A percentile compares a stretch with the other conserved stretches of the same genome.
Conservation (phyloP, 352 stramenopile species). For the Halophytophthora polymorphica region DNA sequence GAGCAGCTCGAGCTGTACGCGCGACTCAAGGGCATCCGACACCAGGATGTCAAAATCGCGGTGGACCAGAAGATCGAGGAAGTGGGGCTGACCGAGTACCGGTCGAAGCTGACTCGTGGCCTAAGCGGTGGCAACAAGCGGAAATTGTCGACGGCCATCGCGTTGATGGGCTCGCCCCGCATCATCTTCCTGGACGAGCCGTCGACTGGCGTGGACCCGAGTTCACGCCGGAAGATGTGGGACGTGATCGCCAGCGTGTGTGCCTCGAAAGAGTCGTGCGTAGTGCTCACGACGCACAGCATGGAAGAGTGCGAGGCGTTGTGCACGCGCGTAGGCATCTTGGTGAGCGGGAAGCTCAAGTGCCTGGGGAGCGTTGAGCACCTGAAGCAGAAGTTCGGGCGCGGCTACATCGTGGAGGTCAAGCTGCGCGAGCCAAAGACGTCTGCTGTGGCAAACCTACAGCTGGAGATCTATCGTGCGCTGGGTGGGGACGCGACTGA, state of each 20-base stretch:
- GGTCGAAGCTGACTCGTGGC: constrained; percentile 51
- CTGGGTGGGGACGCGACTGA: constrained; percentile 24
- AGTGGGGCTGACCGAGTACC: constrained; percentile 52
- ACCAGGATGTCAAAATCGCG: constrained; percentile 24
- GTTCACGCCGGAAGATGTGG: constrained; percentile 92
- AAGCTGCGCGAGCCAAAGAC: constrained; percentile 39
- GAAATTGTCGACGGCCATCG: constrained; percentile 91
- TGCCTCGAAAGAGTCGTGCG: constrained; percentile 40
- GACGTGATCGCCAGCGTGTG: constrained; percentile 87
- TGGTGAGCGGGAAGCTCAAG: constrained; percentile 58
- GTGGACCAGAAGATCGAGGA: constrained; percentile 61
- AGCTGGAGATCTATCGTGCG: constrained; percentile 23
- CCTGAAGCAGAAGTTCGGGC: constrained; percentile 95
- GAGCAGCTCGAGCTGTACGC: constrained; percentile 92
- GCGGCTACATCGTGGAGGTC: constrained; percentile 91
- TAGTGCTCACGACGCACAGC: constrained; percentile 75
- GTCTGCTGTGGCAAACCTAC: constrained; percentile 19
- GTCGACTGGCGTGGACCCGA: constrained; percentile 92
- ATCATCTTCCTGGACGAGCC: constrained; percentile 97
- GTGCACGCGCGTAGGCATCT: constrained; percentile 63
- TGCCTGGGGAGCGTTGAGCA: constrained; percentile 88
- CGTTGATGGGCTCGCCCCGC: constrained; percentile 83
- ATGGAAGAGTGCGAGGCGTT: constrained; percentile 85
- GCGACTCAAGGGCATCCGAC: constrained; percentile 75
- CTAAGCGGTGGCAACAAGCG: constrained; percentile 79